Evolutionary conservation across 805 yeast species (phyloP), one percentile per base, ranked within the genome.

Genomic region (Candida sithepensis): DNA sequence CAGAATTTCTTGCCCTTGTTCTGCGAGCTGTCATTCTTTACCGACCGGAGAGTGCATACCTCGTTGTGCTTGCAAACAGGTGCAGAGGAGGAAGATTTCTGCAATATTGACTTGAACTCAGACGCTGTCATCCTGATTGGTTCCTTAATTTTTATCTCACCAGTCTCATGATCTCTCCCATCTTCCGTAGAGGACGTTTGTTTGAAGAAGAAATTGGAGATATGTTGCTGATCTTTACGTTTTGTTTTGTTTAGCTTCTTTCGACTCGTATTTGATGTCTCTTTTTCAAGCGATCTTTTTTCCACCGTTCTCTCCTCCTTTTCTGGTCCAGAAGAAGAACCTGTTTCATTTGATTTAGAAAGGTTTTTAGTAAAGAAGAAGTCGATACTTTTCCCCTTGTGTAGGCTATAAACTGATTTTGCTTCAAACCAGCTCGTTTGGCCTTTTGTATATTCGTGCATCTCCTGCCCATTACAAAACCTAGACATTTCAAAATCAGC

Each of bases 1-100:
- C 84, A 80, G 52, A 80, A 80, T 51, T 72, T 75, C 45, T 65
- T 69, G 0, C 84, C 84, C 34, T 67, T 72, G 48, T 75, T 75
- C 22, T 65, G 60, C 7, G 59, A 56, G 43, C 46, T 48, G 3
- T 59, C 45, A 1, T 75, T 73, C 52, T 61, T 70, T 0, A 81
- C 77, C 0, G 78, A 71, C 50, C 74, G 66, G 41, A 79, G 52
- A 3, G 71, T 61, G 30, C 81, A 72, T n/a, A 69, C 66, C 42
- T 73, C 72, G 4, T 68, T 61, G 54, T 80, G 84, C 28, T 69
- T 65, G 58, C 85, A 80, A 5, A 45, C 14, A 0, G 85, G 85
- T 1, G 49, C 36, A 1, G 51, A 47, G 14, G 48, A 42, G 18
- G 48, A 46, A 0, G 56, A 46, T 16, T 41, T 45, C 20, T 50